Base-by-base conservation (phyloP, 768 basidiomycete genomes). In the Leccinellum luteum region DNA sequence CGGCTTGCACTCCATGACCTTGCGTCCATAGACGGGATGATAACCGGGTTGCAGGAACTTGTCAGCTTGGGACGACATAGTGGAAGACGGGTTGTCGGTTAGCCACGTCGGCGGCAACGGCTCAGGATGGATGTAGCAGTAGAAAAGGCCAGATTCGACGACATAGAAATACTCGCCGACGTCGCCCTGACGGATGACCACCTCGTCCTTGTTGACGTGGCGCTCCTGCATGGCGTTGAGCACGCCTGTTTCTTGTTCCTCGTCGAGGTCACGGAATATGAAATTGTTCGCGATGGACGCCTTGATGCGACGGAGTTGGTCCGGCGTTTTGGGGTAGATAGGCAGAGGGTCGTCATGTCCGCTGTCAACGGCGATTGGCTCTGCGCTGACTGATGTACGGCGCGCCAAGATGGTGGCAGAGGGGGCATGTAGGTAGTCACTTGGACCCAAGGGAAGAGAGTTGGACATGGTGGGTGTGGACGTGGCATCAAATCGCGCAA, bases 101-200 rank as follows among this genome's bases (percentile, higher is more conserved):
- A 81, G 70, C 81, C 85, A 86, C 31, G 80, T 75, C 0, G 83
- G 81, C 2, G 87, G 85, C 17, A 86, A 74, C 6, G 85, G 84
- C 48, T 87, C 88, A 4, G 83, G 80, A 54, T 81, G 84, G 62
- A 89, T 86, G 72, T 86, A 98, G 71, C 93, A 90, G 64, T 94
- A 81, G 60, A 98, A 78, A 56, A 85, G 75, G 2, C 97, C 97
- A 45, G 82, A 81, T 75, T 98, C 97, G 61, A 98, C 94, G 53
- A 98, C 92, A 74, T 99, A 99, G 73, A 98, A 98, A 75, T 87
- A 94, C 66, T 98, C 95, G 54, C 97, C 97, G 19, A 92, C 90
- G 64, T 97, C 95, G 48, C 97, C 97, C 73, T 99, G 97, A 51
- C 90, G 85, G 64, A 99, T 98, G 60, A 99, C 88, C n/a, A 95